These are phyloP conservation scores for Tolypocladium ovalisporum DNA, from an alignment of 2,329 filamentous ascomycete species.

Conservation along the genomic window DNA sequence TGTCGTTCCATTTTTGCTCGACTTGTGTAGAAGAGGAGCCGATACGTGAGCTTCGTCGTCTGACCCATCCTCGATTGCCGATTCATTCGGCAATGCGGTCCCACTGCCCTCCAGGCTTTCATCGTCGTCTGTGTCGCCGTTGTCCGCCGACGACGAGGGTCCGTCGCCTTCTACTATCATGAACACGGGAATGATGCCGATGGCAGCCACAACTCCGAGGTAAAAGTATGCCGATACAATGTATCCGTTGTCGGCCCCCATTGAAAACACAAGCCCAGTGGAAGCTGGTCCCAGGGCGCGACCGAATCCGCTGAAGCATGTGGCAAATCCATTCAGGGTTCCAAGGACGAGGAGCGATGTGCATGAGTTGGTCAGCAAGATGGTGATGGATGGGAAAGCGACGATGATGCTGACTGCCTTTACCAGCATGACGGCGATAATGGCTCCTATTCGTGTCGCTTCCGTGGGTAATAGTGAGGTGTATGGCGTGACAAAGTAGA, in stretches of 20 bases:
- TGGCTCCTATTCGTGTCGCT: constrained; percentile 41
- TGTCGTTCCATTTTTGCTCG: background rate
- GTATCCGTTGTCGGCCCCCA: constrained; percentile 65
- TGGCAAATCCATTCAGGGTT: constrained; percentile 85
- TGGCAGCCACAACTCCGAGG: constrained; percentile 48
- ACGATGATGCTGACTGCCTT: constrained; percentile 73
- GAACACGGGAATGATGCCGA: constrained; percentile 63
- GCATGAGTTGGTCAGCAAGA: constrained; percentile 82
- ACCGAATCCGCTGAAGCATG: constrained; percentile 69
- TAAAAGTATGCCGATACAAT: constrained; percentile 75
- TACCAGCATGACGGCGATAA: constrained; percentile 58
- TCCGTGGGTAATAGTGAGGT: constrained; percentile 49
- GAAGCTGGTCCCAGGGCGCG: constrained; percentile 68
- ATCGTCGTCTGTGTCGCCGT: constrained; percentile 20
- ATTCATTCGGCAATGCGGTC: constrained; percentile 10
- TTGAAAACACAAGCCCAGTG: constrained; percentile 61
- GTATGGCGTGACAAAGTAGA: constrained; percentile 77
- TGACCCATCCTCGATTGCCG: constrained; percentile 10
- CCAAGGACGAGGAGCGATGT: constrained; percentile 63
- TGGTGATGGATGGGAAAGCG: constrained; percentile 80
- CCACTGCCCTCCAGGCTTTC: constrained; percentile 9
- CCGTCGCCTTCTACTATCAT: constrained; percentile 67
- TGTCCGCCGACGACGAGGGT: constrained; percentile 28
- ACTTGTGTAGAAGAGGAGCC: constrained; percentile 10
- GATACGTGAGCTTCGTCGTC: constrained; percentile 6